A percentile compares a stretch with the other conserved stretches of the same genome.
Evolutionary conservation across 305 asterid genomes (phyloP).

Genomic region (Fraxinus velutina): DNA sequence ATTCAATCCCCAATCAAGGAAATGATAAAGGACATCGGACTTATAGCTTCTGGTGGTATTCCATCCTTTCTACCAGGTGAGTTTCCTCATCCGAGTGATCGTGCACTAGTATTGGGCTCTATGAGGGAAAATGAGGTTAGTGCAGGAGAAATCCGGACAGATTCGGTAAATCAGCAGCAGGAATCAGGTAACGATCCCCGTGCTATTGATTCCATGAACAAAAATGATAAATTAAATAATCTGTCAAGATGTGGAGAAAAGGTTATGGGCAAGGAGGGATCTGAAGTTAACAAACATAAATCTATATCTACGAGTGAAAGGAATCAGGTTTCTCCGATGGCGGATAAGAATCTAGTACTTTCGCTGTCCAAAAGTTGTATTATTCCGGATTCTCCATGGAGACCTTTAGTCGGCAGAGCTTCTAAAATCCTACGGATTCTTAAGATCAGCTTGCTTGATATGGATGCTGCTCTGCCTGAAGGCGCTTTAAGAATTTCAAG

Average conservation of each 20-base stretch:
- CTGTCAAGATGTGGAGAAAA: conserved; percentile 30
- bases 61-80: conserved; percentile 45
- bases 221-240: conserved; percentile 24
- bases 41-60: conserved; percentile 54
- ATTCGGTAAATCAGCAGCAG: conserved; percentile 27
- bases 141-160: conserved; percentile 29
- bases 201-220: conserved; percentile 20
- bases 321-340: conserved; percentile 36
- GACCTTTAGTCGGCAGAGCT: conserved; percentile 65
- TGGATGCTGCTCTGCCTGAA: conserved; percentile 83
- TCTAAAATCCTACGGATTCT: conserved; percentile 58
- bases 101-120: conserved; percentile 38
- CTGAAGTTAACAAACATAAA: conserved; percentile 39
- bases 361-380: conserved; percentile 44
- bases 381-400: conserved; percentile 57
- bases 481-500: conserved; percentile 68
- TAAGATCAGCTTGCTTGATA: conserved; percentile 76
- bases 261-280: conserved; percentile 30
- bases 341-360: conserved; percentile 38
- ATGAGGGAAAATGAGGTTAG: conserved; percentile 29
- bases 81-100: conserved; percentile 45
- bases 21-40: conserved; percentile 60
- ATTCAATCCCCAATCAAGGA: conserved; percentile 62
- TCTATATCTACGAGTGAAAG: conserved; percentile 30
- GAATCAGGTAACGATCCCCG: conserved; percentile 30